Conservation (phyloP, 2,329 filamentous ascomycete species). For the Talaromyces marneffei region DNA sequence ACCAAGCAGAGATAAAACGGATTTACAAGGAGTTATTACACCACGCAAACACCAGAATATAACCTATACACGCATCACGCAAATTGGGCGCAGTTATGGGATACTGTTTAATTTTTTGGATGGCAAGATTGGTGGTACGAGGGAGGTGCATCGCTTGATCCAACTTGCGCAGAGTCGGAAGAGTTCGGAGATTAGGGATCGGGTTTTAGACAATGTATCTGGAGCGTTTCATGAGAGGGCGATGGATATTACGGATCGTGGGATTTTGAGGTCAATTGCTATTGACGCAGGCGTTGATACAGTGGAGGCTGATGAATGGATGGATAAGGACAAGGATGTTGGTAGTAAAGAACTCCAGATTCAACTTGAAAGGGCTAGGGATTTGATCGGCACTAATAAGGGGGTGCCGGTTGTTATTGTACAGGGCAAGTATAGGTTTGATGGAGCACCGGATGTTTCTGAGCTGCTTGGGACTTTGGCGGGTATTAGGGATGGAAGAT, state of each 20-base stretch:
- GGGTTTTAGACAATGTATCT: neutral
- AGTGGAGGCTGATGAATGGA: slow-evolving; percentile 8
- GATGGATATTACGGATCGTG: slow-evolving; percentile 8
- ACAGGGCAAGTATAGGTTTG: slow-evolving; percentile 8
- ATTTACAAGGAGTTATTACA: neutral
- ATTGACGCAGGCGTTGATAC: neutral
- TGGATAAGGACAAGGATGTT: neutral
- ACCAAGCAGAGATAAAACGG: neutral
- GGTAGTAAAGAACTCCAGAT: neutral
- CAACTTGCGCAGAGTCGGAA: slow-evolving; percentile 6
- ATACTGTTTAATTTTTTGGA: slow-evolving; percentile 8
- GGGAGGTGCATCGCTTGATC: slow-evolving; percentile 10
- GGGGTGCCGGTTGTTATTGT: slow-evolving; percentile 11
- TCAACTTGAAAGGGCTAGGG: neutral
- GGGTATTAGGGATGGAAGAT: slow-evolving; percentile 1
- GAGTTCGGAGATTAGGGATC: neutral
- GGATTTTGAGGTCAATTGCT: slow-evolving; percentile 3
- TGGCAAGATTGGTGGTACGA: slow-evolving; percentile 5
- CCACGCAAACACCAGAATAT: neutral
- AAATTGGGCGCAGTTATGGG: slow-evolving; percentile 6
- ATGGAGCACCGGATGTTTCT: slow-evolving; percentile 10
- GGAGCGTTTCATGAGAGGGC: slow-evolving; percentile 5
- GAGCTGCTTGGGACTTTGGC: slow-evolving; percentile 7
- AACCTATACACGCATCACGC: slow-evolving; percentile 8
- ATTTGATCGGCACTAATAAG: neutral